A percentile compares a stretch with the other conserved stretches of the same genome.
These are phyloP conservation scores for Phytopythium kandeliae DNA, from an alignment of 352 stramenopile species.

Conservation along the genomic window DNA sequence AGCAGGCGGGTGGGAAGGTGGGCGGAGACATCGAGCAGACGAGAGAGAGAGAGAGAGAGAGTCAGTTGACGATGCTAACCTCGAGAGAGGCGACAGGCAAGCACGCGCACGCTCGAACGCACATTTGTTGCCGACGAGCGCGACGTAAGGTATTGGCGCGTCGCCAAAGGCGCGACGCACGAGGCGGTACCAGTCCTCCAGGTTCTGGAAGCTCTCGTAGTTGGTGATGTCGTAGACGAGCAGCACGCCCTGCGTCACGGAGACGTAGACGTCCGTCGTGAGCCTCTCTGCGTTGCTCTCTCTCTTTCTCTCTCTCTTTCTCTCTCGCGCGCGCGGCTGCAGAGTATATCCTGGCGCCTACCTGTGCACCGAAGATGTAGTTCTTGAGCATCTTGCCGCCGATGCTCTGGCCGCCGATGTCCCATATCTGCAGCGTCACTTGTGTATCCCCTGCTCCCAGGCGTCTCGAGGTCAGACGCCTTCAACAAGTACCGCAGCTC, in stretches of 20 bases:
- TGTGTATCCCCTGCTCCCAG: slow-evolving; percentile 67
- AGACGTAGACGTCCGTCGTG: background rate
- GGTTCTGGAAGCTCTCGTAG: slow-evolving; percentile 93
- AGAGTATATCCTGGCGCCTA: slow-evolving; percentile 20
- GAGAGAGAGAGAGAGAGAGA: too few relatives aligned
- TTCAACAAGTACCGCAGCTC: too few relatives aligned
- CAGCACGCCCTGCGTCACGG: slow-evolving; percentile 61
- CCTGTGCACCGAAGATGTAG: slow-evolving; percentile 93
- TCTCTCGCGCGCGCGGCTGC: too few relatives aligned
- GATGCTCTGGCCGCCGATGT: slow-evolving; percentile 92
- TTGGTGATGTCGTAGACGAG: slow-evolving; percentile 96
- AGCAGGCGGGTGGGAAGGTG: too few relatives aligned
- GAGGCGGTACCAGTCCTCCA: slow-evolving; percentile 94
- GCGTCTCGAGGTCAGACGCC: too few relatives aligned
- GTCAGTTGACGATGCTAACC: too few relatives aligned
- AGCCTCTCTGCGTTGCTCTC: too few relatives aligned
- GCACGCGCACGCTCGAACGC: slow-evolving; percentile 9
- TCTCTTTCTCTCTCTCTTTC: too few relatives aligned
- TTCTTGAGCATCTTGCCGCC: slow-evolving; percentile 85
- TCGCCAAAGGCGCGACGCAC: slow-evolving; percentile 86
- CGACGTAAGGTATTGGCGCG: slow-evolving; percentile 85
- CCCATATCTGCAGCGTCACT: slow-evolving; percentile 92
- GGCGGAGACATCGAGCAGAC: too few relatives aligned
- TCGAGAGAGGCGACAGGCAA: too few relatives aligned
- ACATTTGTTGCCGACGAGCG: slow-evolving; percentile 91